phyloP scores from a whole-genome alignment of 805 yeast genomes.

The Monosporozyma unispora region DNA sequence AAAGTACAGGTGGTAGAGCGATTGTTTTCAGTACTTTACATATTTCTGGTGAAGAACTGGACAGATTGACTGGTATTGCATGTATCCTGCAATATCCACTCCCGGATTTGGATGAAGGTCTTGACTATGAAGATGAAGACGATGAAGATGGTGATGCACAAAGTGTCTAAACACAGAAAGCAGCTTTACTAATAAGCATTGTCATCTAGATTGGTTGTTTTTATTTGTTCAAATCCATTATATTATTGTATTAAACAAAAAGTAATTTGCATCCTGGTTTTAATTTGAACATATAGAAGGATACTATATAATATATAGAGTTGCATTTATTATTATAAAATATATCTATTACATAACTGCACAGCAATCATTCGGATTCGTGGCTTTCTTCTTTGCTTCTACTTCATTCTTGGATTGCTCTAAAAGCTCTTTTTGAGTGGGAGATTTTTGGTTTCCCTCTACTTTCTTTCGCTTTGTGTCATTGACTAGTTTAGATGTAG shows the following conservation, averaged over 20 bases:
- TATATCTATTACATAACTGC: not conserved
- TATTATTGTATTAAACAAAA: not conserved
- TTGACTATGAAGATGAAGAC: conserved; percentile 26
- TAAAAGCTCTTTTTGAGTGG: not conserved
- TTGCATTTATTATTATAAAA: not conserved
- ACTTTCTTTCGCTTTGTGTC: not conserved
- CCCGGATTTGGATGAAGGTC: conserved; percentile 63
- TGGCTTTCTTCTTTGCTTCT: not conserved
- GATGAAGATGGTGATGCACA: not conserved
- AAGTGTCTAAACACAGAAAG: not conserved
- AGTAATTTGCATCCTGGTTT: not conserved
- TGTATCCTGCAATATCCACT: conserved; percentile 77
- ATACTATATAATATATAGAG: not conserved
- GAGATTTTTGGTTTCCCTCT: not conserved
- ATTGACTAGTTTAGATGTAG: not conserved
- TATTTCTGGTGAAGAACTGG: conserved; percentile 81
- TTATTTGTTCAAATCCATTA: not conserved
- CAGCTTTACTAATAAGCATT: not conserved
- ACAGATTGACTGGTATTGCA: conserved; percentile 86
- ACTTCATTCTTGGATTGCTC: not conserved
- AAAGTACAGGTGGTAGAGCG: conserved; percentile 65
- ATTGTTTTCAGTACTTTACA: conserved; percentile 75
- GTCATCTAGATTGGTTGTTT: not conserved
- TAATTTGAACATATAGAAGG: not conserved
- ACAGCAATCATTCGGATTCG: not conserved